phyloP scores from a whole-genome alignment of 139 green algal species.

The Edaphochlamys debaryana region DNA sequence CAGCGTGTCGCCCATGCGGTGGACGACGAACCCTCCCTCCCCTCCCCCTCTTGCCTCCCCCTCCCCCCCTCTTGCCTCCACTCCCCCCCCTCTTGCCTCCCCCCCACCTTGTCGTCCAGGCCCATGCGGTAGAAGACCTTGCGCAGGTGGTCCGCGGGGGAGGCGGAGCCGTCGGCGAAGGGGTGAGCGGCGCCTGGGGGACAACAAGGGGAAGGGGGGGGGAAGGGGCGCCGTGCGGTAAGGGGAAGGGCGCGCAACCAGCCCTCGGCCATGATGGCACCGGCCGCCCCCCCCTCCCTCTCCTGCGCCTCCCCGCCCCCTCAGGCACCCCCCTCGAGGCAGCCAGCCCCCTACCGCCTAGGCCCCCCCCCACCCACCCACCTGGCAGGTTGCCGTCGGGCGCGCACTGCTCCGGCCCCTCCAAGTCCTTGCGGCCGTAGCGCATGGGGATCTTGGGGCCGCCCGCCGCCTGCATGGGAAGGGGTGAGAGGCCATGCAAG shows the following conservation, averaged over 20 bases:
- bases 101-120: conserved; percentile 59
- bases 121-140: conserved; percentile 92
- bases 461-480: conserved; percentile 65
- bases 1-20: too few species aligned
- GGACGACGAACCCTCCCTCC: too few species aligned
- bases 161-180: conserved; percentile 63
- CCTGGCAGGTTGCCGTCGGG: conserved; percentile 79
- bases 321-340: too few species aligned
- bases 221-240: too few species aligned
- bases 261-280: too few species aligned
- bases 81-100: not conserved
- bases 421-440: conserved; percentile 83
- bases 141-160: conserved; percentile 73
- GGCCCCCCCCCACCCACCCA: conserved; percentile 1
- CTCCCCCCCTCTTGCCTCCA: too few species aligned
- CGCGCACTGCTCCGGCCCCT: conserved; percentile 64
- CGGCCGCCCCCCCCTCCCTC: too few species aligned
- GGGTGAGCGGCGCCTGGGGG: conserved; percentile 48
- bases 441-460: conserved; percentile 90
- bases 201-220: too few species aligned
- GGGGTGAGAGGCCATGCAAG: too few species aligned
- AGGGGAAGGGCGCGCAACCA: too few species aligned
- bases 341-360: too few species aligned
- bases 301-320: too few species aligned
- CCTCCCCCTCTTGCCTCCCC: not conserved